phyloP scores from a whole-genome alignment of 2,329 filamentous ascomycete genomes.

The Phialophora macrospora region DNA sequence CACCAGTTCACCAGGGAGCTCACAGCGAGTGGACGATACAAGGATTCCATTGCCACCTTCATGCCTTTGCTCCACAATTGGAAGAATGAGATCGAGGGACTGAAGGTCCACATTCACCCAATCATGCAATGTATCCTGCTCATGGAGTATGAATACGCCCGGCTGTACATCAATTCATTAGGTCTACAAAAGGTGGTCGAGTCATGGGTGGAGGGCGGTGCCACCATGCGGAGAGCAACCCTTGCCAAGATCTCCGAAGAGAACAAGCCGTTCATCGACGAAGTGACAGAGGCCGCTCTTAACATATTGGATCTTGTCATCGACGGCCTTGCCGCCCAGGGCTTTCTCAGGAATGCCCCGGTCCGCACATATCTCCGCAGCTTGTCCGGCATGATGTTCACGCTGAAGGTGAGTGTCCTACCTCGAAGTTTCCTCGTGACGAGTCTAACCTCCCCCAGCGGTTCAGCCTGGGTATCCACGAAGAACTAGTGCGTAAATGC shows the following conservation, averaged over 20 bases:
- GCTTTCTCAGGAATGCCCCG: slow-evolving; percentile 65
- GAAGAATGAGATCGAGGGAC: slow-evolving; percentile 80
- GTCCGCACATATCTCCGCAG: slow-evolving; percentile 69
- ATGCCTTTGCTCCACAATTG: slow-evolving; percentile 78
- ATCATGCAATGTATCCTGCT: slow-evolving; percentile 74
- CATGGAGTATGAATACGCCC: slow-evolving; percentile 78
- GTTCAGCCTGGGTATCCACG: slow-evolving; percentile 66
- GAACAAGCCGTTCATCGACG: slow-evolving; percentile 65
- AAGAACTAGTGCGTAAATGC: slow-evolving; percentile 64
- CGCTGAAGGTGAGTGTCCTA: slow-evolving; percentile 58
- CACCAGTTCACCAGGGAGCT: slow-evolving; percentile 86
- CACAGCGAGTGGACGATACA: slow-evolving; percentile 84
- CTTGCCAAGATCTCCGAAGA: slow-evolving; percentile 43
- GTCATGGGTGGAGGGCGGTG: slow-evolving; percentile 38
- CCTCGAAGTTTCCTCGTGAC: slow-evolving; percentile 7
- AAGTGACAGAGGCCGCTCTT: slow-evolving; percentile 66
- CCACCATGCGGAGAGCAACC: slow-evolving; percentile 32
- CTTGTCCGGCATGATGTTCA: slow-evolving; percentile 67
- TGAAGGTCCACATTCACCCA: slow-evolving; percentile 47
- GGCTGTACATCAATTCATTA: slow-evolving; percentile 87
- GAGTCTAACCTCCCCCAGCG: slow-evolving; percentile 48
- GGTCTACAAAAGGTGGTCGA: slow-evolving; percentile 94
- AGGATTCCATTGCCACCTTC: slow-evolving; percentile 78
- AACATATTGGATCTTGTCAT: slow-evolving; percentile 65
- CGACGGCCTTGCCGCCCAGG: slow-evolving; percentile 62